These are phyloP conservation scores for Pholiota conissans DNA, from an alignment of 768 basidiomycete species.

Conservation along the genomic window DNA sequence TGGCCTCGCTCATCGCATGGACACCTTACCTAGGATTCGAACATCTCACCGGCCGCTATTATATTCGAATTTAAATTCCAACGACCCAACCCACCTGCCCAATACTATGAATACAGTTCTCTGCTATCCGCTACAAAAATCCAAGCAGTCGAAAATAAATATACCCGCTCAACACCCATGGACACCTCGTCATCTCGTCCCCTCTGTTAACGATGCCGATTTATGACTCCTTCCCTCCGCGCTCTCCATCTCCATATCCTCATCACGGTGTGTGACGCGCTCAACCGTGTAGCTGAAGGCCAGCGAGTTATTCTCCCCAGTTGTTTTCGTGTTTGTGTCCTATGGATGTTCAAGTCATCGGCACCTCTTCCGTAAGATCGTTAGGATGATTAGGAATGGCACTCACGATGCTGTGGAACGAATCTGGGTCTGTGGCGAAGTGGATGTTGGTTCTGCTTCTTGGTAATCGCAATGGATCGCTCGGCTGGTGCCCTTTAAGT, in stretches of 20 bases:
- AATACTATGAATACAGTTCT: too few species aligned
- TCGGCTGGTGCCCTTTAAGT: not conserved
- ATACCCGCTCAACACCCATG: too few species aligned
- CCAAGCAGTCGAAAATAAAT: too few species aligned
- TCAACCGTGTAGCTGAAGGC: constrained; percentile 5
- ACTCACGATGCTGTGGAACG: not conserved
- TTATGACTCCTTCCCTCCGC: not conserved
- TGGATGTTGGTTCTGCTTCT: not conserved
- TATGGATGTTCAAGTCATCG: not conserved
- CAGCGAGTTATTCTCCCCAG: not conserved
- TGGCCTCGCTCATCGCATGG: too few species aligned
- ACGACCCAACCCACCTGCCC: too few species aligned
- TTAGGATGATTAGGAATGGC: too few species aligned
- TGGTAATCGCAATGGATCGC: not conserved
- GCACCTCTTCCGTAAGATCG: not conserved
- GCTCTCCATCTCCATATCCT: not conserved
- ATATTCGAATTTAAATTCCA: not conserved
- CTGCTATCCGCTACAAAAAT: too few species aligned
- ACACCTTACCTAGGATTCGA: too few species aligned
- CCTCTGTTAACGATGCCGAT: not conserved
- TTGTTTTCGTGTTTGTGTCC: not conserved
- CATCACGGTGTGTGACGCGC: constrained; percentile 1
- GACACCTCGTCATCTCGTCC: not conserved
- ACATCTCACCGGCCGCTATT: too few species aligned
- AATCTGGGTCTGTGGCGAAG: not conserved